Evolutionary conservation across 2,329 filamentous ascomycete genomes (phyloP).

Genomic region (Sordariomycetes sp.): DNA sequence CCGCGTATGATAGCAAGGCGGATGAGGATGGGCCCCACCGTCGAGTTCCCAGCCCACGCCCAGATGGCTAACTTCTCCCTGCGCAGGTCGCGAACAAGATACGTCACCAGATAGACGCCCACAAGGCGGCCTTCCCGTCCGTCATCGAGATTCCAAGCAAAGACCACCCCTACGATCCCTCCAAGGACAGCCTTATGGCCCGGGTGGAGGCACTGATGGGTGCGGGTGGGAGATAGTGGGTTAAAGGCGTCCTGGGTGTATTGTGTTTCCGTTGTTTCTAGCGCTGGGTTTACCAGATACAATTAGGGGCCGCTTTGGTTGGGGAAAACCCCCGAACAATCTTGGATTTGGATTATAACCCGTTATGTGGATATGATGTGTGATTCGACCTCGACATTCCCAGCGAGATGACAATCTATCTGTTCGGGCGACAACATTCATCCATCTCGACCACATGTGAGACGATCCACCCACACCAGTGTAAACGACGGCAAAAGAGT

Average conservation of each 20-base stretch:
- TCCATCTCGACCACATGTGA: neutral
- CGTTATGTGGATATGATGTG: neutral
- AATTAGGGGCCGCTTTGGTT: neutral
- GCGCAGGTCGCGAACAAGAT: constrained; percentile 83
- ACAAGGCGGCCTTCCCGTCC: constrained; percentile 91
- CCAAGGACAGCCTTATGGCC: constrained; percentile 79
- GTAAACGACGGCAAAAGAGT: neutral
- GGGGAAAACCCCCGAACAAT: neutral
- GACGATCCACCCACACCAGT: neutral
- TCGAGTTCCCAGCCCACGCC: neutral
- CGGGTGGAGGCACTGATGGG: constrained; percentile 3
- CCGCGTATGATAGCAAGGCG: neutral
- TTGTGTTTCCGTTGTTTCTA: neutral
- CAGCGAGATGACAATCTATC: neutral
- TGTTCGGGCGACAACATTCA: neutral
- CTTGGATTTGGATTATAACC: neutral
- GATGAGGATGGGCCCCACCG: neutral
- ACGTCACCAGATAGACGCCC: constrained; percentile 79
- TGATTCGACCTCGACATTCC: neutral
- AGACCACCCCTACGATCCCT: constrained; percentile 96
- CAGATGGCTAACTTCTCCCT: neutral
- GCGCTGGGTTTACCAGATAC: neutral
- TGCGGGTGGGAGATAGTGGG: neutral
- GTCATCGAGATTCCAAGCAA: constrained; percentile 96
- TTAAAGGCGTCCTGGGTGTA: neutral